Base-by-base conservation (phyloP, 495 filamentous ascomycete species). In the Amphirosellinia nigrospora region DNA sequence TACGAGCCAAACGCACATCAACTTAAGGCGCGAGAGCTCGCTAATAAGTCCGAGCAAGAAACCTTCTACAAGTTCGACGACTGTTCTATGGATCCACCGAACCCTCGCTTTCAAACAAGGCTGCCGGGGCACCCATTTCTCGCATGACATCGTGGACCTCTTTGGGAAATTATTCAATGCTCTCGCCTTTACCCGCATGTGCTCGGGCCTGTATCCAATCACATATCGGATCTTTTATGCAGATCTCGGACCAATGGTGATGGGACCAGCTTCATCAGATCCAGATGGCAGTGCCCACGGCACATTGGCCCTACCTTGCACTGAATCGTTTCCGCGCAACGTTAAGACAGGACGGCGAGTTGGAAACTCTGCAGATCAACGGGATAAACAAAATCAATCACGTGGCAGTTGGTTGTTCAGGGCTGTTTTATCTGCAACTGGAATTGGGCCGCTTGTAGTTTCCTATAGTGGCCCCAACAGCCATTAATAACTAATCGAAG, bases 91-190 rank as follows among this genome's bases (percentile, higher is more conserved):
- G 76, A 73, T 77, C 71, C 69, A 68, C 56, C 58, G 59, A 53
- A 32, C 63, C 61, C 67, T 67, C 67, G 71, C 67, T 62, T 62
- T 72, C 70, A 71, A 68, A 69, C 69, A 59, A 60, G 65, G 36
- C 64, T 74, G 62, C 69, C 66, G 69, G 69, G 72, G 73, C 64
- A 65, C 69, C 69, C 60, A 72, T 68, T 70, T 60, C 19, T 73
- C 73, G 81, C 83, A 84, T 84, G 70, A 83, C 79, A 77, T 79
- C 64, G 69, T 53, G 70, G 67, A 71, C 79, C 72, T 60, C 50
- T 79, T 82, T 82, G 82, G 82, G 81, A 83, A 84, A 82, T 83
- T 82, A 75, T 79, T 75, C 68, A 76, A 78, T 75, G 74, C 72
- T 75, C 68, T 71, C 70, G 69, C 66, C 78, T 77, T 81, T 81